Base-by-base conservation (phyloP, 768 basidiomycete species). In the Plicaturopsis crispa region DNA sequence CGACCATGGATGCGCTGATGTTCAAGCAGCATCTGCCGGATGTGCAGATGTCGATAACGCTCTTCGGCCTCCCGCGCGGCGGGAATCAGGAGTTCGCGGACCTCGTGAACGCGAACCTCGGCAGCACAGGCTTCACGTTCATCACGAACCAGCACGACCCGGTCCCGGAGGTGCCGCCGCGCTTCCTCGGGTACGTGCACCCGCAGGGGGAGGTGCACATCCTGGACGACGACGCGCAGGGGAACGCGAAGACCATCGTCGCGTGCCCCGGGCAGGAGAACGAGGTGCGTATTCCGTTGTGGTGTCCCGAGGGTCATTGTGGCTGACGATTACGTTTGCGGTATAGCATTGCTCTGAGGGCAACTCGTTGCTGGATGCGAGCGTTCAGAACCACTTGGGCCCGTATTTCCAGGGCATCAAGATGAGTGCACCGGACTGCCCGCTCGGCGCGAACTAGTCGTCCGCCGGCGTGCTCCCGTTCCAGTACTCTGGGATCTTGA, bases 61-160 rank as follows among this genome's bases (percentile, higher is more conserved):
- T 60, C 21, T 69, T 63, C 36, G 68, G 68, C 14, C 55, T 66
- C 16, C 71, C 70, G 1, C 56, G 70, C 8, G 62, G 62, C 22
- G 70, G 70, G 2, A 67, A 73, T 50, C 48, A 63, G 40, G 63
- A 49, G 3, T 70, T 62, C 54, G 70, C 70, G 1, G 45, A 67
- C 41, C 62, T 65, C 38, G 53, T 70, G 22, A n/a, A n/a, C n/a
- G n/a, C n/a, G n/a, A n/a, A n/a, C n/a, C n/a, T n/a, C n/a, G n/a
- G n/a, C n/a, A n/a, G n/a, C n/a, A n/a, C n/a, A n/a, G 48, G 56
- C 5, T 52, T 62, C 42, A 50, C 55, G 6, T 50, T 50, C 34
- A 50, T 67, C 22, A 63, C 63, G 6, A 67, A 70, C 49, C 59
- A 66, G 43, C 44, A 63, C 33, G 70, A 72, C 53, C 61, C 63